Evolutionary conservation across 2,329 filamentous ascomycete species (phyloP).

Genomic region (Microsporum audouinii): DNA sequence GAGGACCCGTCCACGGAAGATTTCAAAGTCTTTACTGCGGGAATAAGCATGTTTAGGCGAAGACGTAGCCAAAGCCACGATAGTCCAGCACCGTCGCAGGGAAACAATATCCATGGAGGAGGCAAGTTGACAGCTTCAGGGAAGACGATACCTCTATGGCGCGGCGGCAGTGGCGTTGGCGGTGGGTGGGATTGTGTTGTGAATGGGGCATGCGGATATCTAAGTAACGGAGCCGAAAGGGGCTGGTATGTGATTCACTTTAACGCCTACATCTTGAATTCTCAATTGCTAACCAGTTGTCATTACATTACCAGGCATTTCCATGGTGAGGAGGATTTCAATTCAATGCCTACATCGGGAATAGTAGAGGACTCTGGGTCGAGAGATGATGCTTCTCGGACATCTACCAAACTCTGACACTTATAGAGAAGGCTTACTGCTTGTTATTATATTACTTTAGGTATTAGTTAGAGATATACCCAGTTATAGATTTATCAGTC

Average conservation of each 20-base stretch:
- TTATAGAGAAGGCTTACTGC: background rate
- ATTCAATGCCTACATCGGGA: slow-evolving; percentile 17
- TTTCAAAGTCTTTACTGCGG: slow-evolving; percentile 75
- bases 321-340: slow-evolving; percentile 37
- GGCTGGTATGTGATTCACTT: slow-evolving; percentile 56
- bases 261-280: slow-evolving; percentile 15
- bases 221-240: slow-evolving; percentile 69
- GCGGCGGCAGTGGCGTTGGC: slow-evolving; percentile 48
- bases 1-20: slow-evolving; percentile 61
- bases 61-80: slow-evolving; percentile 26
- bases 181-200: slow-evolving; percentile 70
- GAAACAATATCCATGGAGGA: slow-evolving; percentile 10
- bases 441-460: background rate
- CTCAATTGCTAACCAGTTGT: slow-evolving; percentile 12
- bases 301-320: slow-evolving; percentile 30
- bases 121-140: slow-evolving; percentile 7
- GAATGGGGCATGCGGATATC: slow-evolving; percentile 77
- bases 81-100: background rate
- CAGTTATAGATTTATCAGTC: too few species aligned
- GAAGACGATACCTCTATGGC: slow-evolving; percentile 40
- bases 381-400: background rate
- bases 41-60: slow-evolving; percentile 55
- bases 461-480: too few species aligned
- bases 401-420: background rate
- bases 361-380: background rate